phyloP scores from a whole-genome alignment of 2,329 filamentous ascomycete genomes.

The Parastagonospora nodorum region DNA sequence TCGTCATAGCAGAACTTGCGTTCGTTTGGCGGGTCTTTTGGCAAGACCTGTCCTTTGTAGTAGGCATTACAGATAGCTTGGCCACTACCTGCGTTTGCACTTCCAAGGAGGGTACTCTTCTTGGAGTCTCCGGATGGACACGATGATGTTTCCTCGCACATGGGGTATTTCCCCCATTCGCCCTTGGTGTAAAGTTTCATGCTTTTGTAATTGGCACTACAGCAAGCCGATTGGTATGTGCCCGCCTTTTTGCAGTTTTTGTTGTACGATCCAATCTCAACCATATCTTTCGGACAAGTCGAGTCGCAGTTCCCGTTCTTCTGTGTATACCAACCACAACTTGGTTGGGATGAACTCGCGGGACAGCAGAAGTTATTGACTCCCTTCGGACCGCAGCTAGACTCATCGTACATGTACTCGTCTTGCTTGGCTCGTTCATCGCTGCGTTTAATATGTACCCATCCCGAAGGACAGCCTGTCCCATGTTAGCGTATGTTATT shows the following conservation, averaged over 20 bases:
- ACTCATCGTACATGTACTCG: slow-evolving; percentile 8
- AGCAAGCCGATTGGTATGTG: slow-evolving; percentile 5
- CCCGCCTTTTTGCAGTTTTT: slow-evolving; percentile 2
- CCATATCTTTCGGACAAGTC: neutral
- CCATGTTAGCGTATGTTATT: too few species aligned
- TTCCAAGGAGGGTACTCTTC: neutral
- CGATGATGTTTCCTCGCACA: slow-evolving; percentile 4
- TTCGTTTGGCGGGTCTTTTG: slow-evolving; percentile 4
- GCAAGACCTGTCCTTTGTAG: slow-evolving; percentile 2
- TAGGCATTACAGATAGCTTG: slow-evolving; percentile 5
- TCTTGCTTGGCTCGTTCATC: neutral
- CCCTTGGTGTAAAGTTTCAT: slow-evolving; percentile 7
- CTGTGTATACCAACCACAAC: slow-evolving; percentile 6
- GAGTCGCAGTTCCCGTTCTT: slow-evolving; percentile 2
- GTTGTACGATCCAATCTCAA: slow-evolving; percentile 7
- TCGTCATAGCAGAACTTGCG: slow-evolving; percentile 9
- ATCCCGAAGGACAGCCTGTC: slow-evolving; percentile 1
- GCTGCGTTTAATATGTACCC: slow-evolving; percentile 3
- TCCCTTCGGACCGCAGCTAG: slow-evolving; percentile 1
- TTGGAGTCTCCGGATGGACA: slow-evolving; percentile 3
- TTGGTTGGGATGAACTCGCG: neutral
- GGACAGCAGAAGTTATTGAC: slow-evolving; percentile 4
- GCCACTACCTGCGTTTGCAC: slow-evolving; percentile 1
- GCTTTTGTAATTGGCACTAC: neutral
- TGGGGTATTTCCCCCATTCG: slow-evolving; percentile 7